Conservation (phyloP, 2,329 filamentous ascomycete species). For the Fusarium agapanthi region DNA sequence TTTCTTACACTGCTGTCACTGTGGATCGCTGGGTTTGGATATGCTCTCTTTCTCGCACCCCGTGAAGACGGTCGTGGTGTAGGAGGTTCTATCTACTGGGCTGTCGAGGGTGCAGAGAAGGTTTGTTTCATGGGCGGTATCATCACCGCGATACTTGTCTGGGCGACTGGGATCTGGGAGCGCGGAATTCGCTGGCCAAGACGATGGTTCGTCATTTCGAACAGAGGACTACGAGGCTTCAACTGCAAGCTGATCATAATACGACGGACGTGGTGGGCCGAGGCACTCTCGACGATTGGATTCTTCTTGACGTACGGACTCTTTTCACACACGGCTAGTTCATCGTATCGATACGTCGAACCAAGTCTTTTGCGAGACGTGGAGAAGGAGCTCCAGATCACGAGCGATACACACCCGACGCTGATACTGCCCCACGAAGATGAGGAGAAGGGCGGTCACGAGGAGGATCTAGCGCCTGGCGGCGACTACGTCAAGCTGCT, state of each 20-base stretch:
- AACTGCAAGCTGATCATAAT: slow-evolving; percentile 97
- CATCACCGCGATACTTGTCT: slow-evolving; percentile 86
- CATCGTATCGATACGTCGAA: slow-evolving; percentile 81
- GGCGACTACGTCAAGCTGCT: slow-evolving; percentile 93
- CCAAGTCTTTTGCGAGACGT: slow-evolving; percentile 66
- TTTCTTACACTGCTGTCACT: slow-evolving; percentile 81
- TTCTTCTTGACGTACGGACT: slow-evolving; percentile 82
- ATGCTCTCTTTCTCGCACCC: slow-evolving; percentile 93
- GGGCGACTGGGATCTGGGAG: slow-evolving; percentile 97
- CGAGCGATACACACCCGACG: slow-evolving; percentile 52
- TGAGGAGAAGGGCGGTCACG: slow-evolving; percentile 73
- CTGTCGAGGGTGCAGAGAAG: slow-evolving; percentile 88
- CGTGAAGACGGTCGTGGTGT: slow-evolving; percentile 91
- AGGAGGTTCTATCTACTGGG: slow-evolving; percentile 95
- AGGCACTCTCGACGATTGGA: slow-evolving; percentile 74
- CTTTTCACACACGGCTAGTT: slow-evolving; percentile 73
- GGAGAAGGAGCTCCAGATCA: slow-evolving; percentile 65
- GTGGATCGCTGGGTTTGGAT: slow-evolving; percentile 88
- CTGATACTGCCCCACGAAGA: slow-evolving; percentile 58
- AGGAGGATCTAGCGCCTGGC: slow-evolving; percentile 89
- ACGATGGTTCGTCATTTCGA: slow-evolving; percentile 88
- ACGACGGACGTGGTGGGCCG: slow-evolving; percentile 82
- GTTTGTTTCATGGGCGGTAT: slow-evolving; percentile 91
- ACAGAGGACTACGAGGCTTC: slow-evolving; percentile 88
- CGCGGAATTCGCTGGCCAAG: slow-evolving; percentile 93